A percentile compares a stretch with the other conserved stretches of the same genome.
These are phyloP conservation scores for Euptelea pleiosperma DNA, from an alignment of 164 flowering plant genomes.

Conservation along the genomic window DNA sequence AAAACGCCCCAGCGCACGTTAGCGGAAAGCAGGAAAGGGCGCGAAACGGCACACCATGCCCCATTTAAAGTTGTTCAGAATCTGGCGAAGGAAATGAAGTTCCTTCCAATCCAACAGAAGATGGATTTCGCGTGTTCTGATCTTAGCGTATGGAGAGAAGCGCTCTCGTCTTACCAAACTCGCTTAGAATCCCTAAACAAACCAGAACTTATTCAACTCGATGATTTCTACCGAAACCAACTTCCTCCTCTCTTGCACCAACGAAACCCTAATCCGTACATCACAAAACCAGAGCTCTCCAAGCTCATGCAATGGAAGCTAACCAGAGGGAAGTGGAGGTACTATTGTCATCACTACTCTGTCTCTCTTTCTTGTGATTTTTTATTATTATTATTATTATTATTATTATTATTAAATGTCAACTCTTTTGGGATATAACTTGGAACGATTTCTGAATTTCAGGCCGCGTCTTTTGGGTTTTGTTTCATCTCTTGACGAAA, in stretches of 20 bases:
- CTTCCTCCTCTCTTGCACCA: slow-evolving; percentile 56
- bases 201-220: slow-evolving; percentile 53
- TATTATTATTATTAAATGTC: neutral
- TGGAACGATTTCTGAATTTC: slow-evolving; percentile 5
- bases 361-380: neutral
- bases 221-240: slow-evolving; percentile 58
- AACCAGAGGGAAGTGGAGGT: slow-evolving; percentile 85
- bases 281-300: slow-evolving; percentile 68
- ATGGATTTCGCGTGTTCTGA: slow-evolving; percentile 27
- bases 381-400: neutral
- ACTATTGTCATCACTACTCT: neutral
- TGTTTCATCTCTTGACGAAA: slow-evolving; percentile 58
- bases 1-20: no score
- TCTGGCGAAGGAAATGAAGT: no score
- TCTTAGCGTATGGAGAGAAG: slow-evolving; percentile 14
- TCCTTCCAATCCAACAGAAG: no score
- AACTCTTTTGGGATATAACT: neutral
- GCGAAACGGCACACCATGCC: no score
- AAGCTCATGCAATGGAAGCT: slow-evolving; percentile 89
- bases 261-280: slow-evolving; percentile 72
- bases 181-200: slow-evolving; percentile 48
- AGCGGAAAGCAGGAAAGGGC: no score
- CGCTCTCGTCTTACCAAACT: slow-evolving; percentile 17
- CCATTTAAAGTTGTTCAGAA: no score
- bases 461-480: slow-evolving; percentile 78